Conservation (phyloP, 805 yeast genomes). For the Kluyveromyces starmeri region DNA sequence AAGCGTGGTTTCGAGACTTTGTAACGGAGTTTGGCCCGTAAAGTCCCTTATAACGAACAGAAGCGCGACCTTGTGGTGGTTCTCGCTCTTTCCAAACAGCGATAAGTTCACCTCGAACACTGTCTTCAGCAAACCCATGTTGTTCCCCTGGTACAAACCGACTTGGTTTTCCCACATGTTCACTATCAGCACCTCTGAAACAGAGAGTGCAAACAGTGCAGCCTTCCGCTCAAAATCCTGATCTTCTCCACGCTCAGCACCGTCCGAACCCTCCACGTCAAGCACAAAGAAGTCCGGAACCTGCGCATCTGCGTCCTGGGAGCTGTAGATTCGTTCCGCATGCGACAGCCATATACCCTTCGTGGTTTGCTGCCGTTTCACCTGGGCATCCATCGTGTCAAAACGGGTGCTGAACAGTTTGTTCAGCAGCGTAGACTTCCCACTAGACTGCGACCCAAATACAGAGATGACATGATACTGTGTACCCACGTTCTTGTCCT, state of each 20-base stretch:
- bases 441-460: constrained; percentile 95
- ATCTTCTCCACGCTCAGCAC: constrained; percentile 95
- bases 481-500: constrained; percentile 41
- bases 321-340: constrained; percentile 34
- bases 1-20: constrained; percentile 59
- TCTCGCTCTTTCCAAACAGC: constrained; percentile 58
- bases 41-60: constrained; percentile 91
- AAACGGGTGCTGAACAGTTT: constrained; percentile 77
- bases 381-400: constrained; percentile 83
- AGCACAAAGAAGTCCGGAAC: constrained; percentile 56
- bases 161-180: constrained; percentile 97
- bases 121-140: constrained; percentile 89
- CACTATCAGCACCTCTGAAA: constrained; percentile 81
- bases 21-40: constrained; percentile 76
- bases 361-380: constrained; percentile 79
- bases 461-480: constrained; percentile 88
- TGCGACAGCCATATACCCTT: constrained; percentile 74
- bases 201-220: constrained; percentile 87
- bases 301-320: constrained; percentile 10
- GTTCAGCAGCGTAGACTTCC: constrained; percentile 88
- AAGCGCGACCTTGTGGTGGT: constrained; percentile 52
- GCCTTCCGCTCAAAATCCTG: constrained; percentile 97
- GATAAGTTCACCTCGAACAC: constrained; percentile 93
- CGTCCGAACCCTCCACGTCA: constrained; percentile 99
- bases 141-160: constrained; percentile 95